These are phyloP conservation scores for Russula compacta DNA, from an alignment of 768 basidiomycete genomes.

Conservation along the genomic window DNA sequence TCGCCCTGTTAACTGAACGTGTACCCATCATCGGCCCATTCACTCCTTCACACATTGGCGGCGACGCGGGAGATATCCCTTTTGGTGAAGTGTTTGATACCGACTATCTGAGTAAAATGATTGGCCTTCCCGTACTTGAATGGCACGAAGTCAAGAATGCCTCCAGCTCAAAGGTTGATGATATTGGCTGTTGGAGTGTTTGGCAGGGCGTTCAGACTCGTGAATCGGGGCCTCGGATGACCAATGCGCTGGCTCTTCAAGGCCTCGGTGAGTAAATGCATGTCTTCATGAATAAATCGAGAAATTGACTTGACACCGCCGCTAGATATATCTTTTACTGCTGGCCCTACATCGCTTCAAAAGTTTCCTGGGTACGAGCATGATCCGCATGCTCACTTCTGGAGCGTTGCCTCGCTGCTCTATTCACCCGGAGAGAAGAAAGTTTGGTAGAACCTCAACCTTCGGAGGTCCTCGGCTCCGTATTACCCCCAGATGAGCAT, in stretches of 20 bases:
- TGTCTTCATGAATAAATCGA: background rate
- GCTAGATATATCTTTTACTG: constrained; percentile 32
- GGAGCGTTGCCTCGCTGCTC: constrained; percentile 27
- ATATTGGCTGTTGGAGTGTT: constrained; percentile 36
- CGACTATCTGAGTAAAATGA: constrained; percentile 28
- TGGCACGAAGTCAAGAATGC: constrained; percentile 36
- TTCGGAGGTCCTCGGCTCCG: constrained; percentile 23
- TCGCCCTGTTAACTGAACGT: constrained; percentile 32
- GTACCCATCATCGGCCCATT: constrained; percentile 35
- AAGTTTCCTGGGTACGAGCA: constrained; percentile 27
- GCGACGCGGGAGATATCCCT: constrained; percentile 26
- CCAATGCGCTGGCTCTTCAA: constrained; percentile 23
- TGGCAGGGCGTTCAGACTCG: constrained; percentile 31
- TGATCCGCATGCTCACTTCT: constrained; percentile 28
- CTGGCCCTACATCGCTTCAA: constrained; percentile 27
- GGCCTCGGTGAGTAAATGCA: constrained; percentile 25
- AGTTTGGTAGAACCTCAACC: constrained; percentile 23
- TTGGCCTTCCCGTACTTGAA: constrained; percentile 33
- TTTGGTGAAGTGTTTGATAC: constrained; percentile 39
- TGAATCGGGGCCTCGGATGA: constrained; percentile 24
- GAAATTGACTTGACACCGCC: background rate
- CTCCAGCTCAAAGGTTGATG: constrained; percentile 26
- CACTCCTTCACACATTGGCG: constrained; percentile 32
- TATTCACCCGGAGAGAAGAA: constrained; percentile 27
- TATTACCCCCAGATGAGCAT: constrained; percentile 31